Evolutionary conservation across 1,139 yeast genomes (phyloP), one percentile per base, ranked within the genome.

Genomic region (Pneumocystis murina): DNA sequence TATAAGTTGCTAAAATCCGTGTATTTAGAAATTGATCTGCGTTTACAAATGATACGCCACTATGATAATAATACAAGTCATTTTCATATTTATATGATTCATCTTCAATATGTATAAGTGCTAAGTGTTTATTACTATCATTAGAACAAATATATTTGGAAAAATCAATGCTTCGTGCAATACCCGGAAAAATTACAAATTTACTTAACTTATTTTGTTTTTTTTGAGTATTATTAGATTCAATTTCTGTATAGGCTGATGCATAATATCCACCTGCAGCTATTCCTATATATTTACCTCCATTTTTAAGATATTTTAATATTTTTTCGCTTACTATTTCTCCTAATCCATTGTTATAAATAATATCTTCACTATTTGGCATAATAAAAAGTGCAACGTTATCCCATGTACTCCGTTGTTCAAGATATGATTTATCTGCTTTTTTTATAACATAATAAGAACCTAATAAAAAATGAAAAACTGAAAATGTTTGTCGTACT

Each of bases 211-310:
- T 98, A 60, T 85, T 79, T 2, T 92, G 96, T 71, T 91, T 97
- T 80, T 87, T 75, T 1, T 66, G 67, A 0, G 81, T 79, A 67
- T 84, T 78, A 0, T 92, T 94, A 33, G 81, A 84, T 70, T 89
- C 96, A 73, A 92, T 94, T 71, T 92, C 97, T 68, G 87, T 84
- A 61, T 85, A 74, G 0, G 79, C 73, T n/a, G 90, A 80, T 0
- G 85, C 92, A 71, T 82, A 92, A 74, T 94, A 92, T 0, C 87
- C 97, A 41, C 99, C 99, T n/a, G 98, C 95, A 75, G 98, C 92
- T 68, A 92, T 82, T 0, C 98, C 98, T 43, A 92, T 73, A 71
- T 78, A 89, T 64, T 78, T 77, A 0, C 98, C 99, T 28, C 98
- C 98, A 63, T 78, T 77, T 43, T 82, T 77, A 2, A 92, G 90